A percentile compares a stretch with the other conserved stretches of the same genome.
Evolutionary conservation across 768 basidiomycete species (phyloP).

Genomic region (Rhizopogon vulgaris): DNA sequence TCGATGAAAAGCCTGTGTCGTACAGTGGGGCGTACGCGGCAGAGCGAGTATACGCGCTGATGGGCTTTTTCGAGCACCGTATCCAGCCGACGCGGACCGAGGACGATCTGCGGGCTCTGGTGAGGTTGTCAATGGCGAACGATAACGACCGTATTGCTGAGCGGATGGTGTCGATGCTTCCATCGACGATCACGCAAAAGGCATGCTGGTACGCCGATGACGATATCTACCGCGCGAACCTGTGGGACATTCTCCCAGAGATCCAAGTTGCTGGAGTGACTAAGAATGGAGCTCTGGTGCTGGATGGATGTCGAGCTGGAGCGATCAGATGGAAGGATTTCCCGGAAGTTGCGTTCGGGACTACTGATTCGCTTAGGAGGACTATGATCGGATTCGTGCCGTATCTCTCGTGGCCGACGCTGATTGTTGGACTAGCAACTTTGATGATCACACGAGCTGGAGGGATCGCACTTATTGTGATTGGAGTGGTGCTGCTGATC

Average conservation of each 20-base stretch:
- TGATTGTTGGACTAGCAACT: constrained; percentile 2
- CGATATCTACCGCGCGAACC: constrained; percentile 9
- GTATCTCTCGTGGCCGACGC: constrained; percentile 4
- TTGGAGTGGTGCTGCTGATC: constrained; percentile 2
- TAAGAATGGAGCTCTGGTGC: constrained; percentile 10
- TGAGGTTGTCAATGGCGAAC: constrained; percentile 17
- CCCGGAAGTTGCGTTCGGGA: constrained; percentile 9
- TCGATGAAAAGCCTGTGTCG: background rate
- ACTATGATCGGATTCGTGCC: constrained; percentile 5
- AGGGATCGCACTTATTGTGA: background rate
- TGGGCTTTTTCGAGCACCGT: constrained; percentile 18
- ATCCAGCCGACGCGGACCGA: constrained; percentile 11
- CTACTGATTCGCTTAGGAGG: constrained; percentile 6
- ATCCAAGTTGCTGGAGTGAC: constrained; percentile 15
- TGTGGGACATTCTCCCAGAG: constrained; percentile 15
- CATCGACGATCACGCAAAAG: background rate
- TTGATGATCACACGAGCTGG: background rate
- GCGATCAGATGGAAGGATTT: constrained; percentile 17
- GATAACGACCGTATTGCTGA: constrained; percentile 17
- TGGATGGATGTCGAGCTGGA: constrained; percentile 15
- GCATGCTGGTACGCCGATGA: constrained; percentile 16
- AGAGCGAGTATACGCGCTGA: constrained; percentile 15
- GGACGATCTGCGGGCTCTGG: constrained; percentile 11
- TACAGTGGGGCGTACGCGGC: constrained; percentile 9
- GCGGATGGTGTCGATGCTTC: constrained; percentile 16